Evolutionary conservation across 768 basidiomycete species (phyloP).

Genomic region (Boletus rex-veris): DNA sequence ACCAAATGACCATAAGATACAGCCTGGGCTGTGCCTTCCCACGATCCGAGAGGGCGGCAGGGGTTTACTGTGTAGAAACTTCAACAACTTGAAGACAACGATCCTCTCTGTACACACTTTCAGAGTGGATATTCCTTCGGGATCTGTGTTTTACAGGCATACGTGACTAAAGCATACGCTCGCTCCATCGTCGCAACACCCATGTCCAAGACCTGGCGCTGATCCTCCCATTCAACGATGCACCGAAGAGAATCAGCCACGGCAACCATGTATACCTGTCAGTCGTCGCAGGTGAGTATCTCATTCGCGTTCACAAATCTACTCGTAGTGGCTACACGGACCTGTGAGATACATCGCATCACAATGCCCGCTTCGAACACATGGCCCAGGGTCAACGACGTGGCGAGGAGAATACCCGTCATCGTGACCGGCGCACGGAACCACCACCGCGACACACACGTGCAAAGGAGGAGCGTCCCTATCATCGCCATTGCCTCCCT

Average conservation of each 20-base stretch:
- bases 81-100: no score
- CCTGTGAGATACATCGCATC: background rate
- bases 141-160: background rate
- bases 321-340: background rate
- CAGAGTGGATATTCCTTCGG: no score
- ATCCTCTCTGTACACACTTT: no score
- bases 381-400: background rate
- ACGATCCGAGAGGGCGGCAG: no score
- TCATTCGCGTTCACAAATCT: background rate
- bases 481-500: background rate
- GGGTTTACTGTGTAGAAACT: no score
- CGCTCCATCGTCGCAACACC: background rate
- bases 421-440: conserved; percentile 2
- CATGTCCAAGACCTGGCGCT: background rate
- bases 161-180: background rate
- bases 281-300: background rate
- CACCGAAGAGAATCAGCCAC: conserved; percentile 5
- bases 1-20: no score
- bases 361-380: background rate
- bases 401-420: background rate
- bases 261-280: background rate
- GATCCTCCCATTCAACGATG: conserved; percentile 11
- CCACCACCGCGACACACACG: conserved; percentile 7
- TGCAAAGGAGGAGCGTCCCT: background rate
- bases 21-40: no score